Evolutionary conservation across 2,329 filamentous ascomycete species (phyloP), one percentile per base, ranked within the genome.

Genomic region (Hymenoscyphus scutula): DNA sequence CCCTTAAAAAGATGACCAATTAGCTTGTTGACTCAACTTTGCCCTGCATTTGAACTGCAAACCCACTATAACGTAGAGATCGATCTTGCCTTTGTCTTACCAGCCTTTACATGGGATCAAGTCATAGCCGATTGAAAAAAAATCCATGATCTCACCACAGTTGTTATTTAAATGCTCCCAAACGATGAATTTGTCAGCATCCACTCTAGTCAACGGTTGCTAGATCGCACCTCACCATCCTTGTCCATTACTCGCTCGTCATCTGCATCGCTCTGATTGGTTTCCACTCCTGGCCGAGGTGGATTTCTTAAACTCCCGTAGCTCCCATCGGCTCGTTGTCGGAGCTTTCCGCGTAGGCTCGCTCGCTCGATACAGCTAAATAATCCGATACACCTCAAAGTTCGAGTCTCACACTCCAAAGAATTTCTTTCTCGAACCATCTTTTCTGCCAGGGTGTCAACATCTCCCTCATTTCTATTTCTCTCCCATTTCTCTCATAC

Each of bases 401-500:
- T 48, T 48, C 45, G 13, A 51, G 45, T 51, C 45, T 51, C 45
- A 51, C 45, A 23, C 19, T 13, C 45, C 45, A 51, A 51, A 51
- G 19, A 51, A 51, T 51, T 51, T 51, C 45, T 51, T 37, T 51
- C 45, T 51, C 45, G 19, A 51, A 51, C 19, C 41, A 51, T 23
- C 45, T 51, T n/a, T 25, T 23, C 45, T 25, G 45, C 45, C 45
- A 51, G 45, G 45, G 45, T 51, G 45, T 51, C 45, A 51, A 51
- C 45, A 51, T 51, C 45, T 51, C 45, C 45, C 45, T 19, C 45
- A 51, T 51, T 51, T 51, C 3, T 51, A 51, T 51, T 51, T 51
- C 3, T 51, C 23, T 4, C 13, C 19, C 45, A 51, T 51, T 23
- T 51, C 45, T 19, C 3, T n/a, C 45, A 51, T 25, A 23, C 19